Conservation (phyloP, 2,329 filamentous ascomycete species). For the Onygenales sp. region DNA sequence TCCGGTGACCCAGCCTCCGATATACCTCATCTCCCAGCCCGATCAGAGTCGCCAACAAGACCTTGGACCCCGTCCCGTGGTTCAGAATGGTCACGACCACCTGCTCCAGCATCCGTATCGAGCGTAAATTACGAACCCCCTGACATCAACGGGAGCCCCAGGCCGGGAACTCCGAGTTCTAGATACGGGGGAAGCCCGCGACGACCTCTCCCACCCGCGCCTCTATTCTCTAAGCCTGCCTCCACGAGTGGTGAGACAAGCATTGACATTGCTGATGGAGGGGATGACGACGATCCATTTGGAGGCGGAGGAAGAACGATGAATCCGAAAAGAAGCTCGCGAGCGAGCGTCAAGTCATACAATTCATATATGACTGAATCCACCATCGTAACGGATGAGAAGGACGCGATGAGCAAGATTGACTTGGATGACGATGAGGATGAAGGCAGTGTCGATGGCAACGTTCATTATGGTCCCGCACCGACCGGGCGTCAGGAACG, state of each 20-base stretch:
- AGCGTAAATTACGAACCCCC: constrained; percentile 71
- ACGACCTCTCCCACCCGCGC: constrained; percentile 77
- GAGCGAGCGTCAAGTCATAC: constrained; percentile 52
- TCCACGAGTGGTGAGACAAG: constrained; percentile 29
- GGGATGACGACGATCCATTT: constrained; percentile 69
- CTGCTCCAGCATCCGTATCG: constrained; percentile 43
- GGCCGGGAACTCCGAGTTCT: constrained; percentile 84
- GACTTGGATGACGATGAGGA: constrained; percentile 37
- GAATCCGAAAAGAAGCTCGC: constrained; percentile 41
- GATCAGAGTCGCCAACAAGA: constrained; percentile 33
- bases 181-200: constrained; percentile 81
- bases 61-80: constrained; percentile 48
- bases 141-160: constrained; percentile 79
- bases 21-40: constrained; percentile 28
- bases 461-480: constrained; percentile 69
- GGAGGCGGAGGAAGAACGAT: constrained; percentile 36
- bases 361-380: constrained; percentile 54
- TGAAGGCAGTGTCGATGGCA: constrained; percentile 49
- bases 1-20: constrained; percentile 26
- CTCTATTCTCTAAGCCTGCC: constrained; percentile 59
- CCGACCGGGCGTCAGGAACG: constrained; percentile 80
- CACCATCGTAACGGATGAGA: constrained; percentile 47
- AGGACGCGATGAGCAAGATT: constrained; percentile 31
- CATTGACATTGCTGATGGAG: constrained; percentile 40
- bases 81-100: constrained; percentile 60